Base-by-base conservation (phyloP, 2,329 filamentous ascomycete genomes). In the Sclerotinia nivalis region DNA sequence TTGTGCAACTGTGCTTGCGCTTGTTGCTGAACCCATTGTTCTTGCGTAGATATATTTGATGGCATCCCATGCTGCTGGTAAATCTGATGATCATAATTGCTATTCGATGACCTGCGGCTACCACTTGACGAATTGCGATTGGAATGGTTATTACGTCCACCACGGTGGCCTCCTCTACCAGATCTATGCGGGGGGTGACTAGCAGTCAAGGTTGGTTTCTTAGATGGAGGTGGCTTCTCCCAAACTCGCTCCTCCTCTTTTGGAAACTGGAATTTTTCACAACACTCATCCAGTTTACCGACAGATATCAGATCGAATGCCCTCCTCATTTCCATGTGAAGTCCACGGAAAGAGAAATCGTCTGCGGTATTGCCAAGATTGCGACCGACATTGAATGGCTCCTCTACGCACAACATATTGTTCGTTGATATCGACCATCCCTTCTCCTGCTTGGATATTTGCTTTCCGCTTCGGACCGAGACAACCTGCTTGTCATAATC, bases 281-380 rank as follows among this genome's bases (percentile, higher is more conserved):
- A 97, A 78, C 91, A 94, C 76, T 93, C 89, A 6, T 89, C 87
- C 58, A 99, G 84, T 75, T 96, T 93, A 31, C 89, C 92, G 66
- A 91, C 87, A 1, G 91, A 88, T 25, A 97, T 87, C 69, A 93
- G 81, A 70, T 93, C 91, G 78, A 97, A 98, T 0, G 96, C 96
- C 74, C 93, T 87, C 72, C 96, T 89, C 64, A 99, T 84, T 81
- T 99, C 96, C 74, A 93, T 81, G 79, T 99, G 96, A 43, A 99
- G 87, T 1, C 96, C 96, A 65, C 91, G 88, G 81, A 97, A 97
- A 0, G 96, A 95, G 56, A 92, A 96, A 78, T 97, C 94, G 78
- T 99, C 96, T 12, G 93, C 96, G 2, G 96, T 98, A 76, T 99
- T 99, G 55, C 94, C 96, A 59, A 99, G 84, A 79, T 99, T 99